Evolutionary conservation across 1,139 yeast genomes (phyloP).

Genomic region (Chernovozyma aurita): DNA sequence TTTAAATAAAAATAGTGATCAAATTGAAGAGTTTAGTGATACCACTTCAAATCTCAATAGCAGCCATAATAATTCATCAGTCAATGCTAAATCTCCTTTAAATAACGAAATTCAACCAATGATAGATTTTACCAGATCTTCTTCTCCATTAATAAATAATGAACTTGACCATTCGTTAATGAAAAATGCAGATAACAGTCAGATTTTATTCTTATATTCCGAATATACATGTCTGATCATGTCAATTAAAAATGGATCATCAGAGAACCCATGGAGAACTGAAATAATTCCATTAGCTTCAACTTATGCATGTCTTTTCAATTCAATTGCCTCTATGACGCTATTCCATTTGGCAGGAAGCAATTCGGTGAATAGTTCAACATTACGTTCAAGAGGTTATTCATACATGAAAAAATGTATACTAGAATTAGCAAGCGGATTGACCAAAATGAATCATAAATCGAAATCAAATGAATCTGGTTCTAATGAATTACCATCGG

Average conservation of each 20-base stretch:
- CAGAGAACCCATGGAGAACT: slow-evolving; percentile 68
- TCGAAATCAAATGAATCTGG: slow-evolving; percentile 6
- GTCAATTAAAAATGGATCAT: slow-evolving; percentile 59
- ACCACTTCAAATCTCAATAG: neutral
- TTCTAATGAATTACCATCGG: slow-evolving; percentile 48
- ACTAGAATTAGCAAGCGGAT: slow-evolving; percentile 53
- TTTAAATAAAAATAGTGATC: slow-evolving; percentile 9
- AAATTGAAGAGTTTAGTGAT: neutral
- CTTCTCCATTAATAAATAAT: slow-evolving; percentile 5
- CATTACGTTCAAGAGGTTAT: slow-evolving; percentile 46
- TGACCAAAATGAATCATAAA: slow-evolving; percentile 27
- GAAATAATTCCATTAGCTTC: slow-evolving; percentile 52
- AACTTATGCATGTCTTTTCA: slow-evolving; percentile 51
- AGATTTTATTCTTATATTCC: slow-evolving; percentile 30
- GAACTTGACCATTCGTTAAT: slow-evolving; percentile 10
- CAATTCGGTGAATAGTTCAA: slow-evolving; percentile 32
- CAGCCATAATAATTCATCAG: neutral
- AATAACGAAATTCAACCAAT: neutral
- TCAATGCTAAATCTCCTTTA: neutral
- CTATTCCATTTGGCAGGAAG: slow-evolving; percentile 55
- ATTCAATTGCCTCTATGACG: slow-evolving; percentile 64
- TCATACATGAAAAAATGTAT: slow-evolving; percentile 58
- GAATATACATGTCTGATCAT: slow-evolving; percentile 57
- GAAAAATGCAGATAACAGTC: slow-evolving; percentile 30
- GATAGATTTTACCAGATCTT: neutral